Evolutionary conservation across 257 asterid genomes (phyloP).

Genomic region (Osmanthus fragrans): DNA sequence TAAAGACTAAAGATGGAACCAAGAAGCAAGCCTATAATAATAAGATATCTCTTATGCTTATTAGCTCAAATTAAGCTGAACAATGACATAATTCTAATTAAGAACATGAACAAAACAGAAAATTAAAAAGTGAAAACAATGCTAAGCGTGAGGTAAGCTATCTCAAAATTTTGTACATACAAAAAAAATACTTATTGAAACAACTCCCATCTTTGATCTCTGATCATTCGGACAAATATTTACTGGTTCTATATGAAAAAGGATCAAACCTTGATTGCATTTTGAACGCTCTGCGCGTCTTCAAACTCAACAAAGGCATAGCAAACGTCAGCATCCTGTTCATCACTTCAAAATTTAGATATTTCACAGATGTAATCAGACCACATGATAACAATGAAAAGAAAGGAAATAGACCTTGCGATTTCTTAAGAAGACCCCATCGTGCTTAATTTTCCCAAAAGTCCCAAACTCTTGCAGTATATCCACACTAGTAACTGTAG

Average conservation of each 20-base stretch:
- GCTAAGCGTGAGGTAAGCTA: not conserved
- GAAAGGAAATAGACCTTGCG: conserved; percentile 37
- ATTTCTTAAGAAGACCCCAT: conserved; percentile 58
- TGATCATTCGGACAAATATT: not conserved
- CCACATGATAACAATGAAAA: not conserved
- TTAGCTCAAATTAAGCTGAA: not conserved
- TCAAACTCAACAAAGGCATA: conserved; percentile 79
- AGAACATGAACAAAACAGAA: not conserved
- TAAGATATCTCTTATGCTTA: not conserved
- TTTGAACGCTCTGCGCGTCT: conserved; percentile 48
- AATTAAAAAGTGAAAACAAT: not conserved
- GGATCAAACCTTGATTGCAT: conserved; percentile 56
- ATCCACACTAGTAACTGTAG: conserved; percentile 42
- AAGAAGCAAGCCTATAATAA: not conserved
- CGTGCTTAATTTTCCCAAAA: conserved; percentile 56
- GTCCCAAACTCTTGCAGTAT: conserved; percentile 47
- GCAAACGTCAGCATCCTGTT: conserved; percentile 57
- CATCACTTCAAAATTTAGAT: conserved; percentile 23
- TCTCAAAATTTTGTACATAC: not conserved
- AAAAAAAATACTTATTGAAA: not conserved
- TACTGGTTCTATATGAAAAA: not conserved
- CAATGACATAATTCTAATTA: not conserved
- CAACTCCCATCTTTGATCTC: not conserved
- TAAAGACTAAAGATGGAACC: not conserved
- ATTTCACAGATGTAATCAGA: not conserved